Percentiles rank a stretch among this genome's conserved stretches.
Evolutionary conservation across 1,139 yeast species (phyloP).

Genomic region (Hyphopichia burtonii): DNA sequence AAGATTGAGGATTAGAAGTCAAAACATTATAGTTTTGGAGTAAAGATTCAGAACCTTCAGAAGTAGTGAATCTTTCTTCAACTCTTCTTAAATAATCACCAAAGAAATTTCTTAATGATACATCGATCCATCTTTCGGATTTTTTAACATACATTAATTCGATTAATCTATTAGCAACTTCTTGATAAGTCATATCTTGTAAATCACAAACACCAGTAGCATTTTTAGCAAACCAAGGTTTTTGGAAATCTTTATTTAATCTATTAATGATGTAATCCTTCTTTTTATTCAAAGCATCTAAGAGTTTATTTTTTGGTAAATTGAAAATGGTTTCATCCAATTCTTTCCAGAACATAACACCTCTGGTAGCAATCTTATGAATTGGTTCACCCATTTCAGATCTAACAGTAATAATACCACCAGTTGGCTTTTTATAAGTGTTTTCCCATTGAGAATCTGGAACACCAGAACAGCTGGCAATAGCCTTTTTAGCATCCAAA

Average conservation of each 20-base stretch:
- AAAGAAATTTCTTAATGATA: constrained; percentile 78
- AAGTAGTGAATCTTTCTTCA: constrained; percentile 88
- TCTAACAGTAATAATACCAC: constrained; percentile 93
- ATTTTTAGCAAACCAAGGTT: constrained; percentile 92
- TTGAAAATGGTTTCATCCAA: constrained; percentile 90
- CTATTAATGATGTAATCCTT: constrained; percentile 80
- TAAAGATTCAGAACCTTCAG: constrained; percentile 55
- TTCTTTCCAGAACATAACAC: constrained; percentile 96
- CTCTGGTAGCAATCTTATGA: constrained; percentile 97
- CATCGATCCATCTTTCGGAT: constrained; percentile 85
- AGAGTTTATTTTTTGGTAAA: constrained; percentile 84
- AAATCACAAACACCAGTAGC: constrained; percentile 82
- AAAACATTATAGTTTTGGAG: constrained; percentile 73
- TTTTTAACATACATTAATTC: constrained; percentile 85
- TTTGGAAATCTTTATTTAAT: constrained; percentile 92
- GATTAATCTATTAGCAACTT: constrained; percentile 83
- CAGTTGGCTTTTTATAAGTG: constrained; percentile 92
- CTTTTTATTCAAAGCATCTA: constrained; percentile 79
- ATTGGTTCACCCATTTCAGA: constrained; percentile 99
- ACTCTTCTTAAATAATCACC: constrained; percentile 89
- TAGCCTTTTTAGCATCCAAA: constrained; percentile 88
- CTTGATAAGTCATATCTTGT: constrained; percentile 93
- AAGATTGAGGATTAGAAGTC: constrained; percentile 57
- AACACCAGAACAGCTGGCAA: constrained; percentile 89
- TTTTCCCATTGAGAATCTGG: constrained; percentile 87